phyloP scores from a whole-genome alignment of 768 basidiomycete species.

The Mycena maculata region DNA sequence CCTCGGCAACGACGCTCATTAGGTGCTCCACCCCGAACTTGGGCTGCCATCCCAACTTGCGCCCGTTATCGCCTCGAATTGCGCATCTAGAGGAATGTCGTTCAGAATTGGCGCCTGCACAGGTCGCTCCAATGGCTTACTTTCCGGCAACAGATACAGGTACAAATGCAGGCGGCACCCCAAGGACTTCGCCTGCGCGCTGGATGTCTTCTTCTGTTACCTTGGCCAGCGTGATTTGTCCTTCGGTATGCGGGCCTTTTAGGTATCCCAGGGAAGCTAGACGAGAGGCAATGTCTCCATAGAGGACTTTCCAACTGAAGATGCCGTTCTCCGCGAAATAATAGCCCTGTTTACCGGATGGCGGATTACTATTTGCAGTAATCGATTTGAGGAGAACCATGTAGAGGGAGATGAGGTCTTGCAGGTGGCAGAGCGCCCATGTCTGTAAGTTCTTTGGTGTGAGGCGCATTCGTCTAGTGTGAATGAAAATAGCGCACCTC shows the following conservation, averaged over 20 bases:
- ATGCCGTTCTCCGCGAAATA: conserved; percentile 31
- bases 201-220: conserved; percentile 23
- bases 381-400: conserved; percentile 4
- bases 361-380: neutral
- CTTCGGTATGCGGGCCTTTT: neutral
- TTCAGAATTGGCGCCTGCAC: neutral
- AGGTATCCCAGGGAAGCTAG: conserved; percentile 3
- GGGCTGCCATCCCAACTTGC: conserved; percentile 24
- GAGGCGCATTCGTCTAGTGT: too few relatives aligned
- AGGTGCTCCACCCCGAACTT: conserved; percentile 23
- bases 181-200: conserved; percentile 14
- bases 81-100: neutral
- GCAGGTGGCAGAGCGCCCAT: conserved; percentile 21
- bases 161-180: conserved; percentile 9
- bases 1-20: conserved; percentile 12
- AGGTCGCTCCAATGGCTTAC: neutral
- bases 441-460: neutral
- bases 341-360: conserved; percentile 23
- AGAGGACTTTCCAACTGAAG: conserved; percentile 28
- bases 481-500: neutral
- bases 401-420: conserved; percentile 3
- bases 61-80: conserved; percentile 19
- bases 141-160: conserved; percentile 24
- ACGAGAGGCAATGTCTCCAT: conserved; percentile 12
- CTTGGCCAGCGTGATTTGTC: neutral